These are phyloP conservation scores for Solanum etuberosum DNA, from an alignment of 257 asterid genomes.

Conservation along the genomic window DNA sequence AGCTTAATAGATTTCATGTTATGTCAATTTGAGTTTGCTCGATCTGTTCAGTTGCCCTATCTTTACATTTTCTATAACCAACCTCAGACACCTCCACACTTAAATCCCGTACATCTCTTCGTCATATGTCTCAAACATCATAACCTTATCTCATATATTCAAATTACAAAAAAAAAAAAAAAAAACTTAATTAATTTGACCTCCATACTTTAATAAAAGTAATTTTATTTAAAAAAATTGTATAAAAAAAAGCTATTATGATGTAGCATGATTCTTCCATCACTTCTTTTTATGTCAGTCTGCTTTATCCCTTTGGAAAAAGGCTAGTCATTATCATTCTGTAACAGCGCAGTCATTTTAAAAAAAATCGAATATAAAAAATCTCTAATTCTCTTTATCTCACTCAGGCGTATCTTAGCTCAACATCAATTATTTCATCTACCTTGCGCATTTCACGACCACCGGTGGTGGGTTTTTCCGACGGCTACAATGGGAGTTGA, in stretches of 20 bases:
- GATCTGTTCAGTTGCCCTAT: too few species aligned
- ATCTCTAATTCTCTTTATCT: neutral
- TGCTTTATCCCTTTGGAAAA: neutral
- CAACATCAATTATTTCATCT: conserved; percentile 24
- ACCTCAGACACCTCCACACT: too few species aligned
- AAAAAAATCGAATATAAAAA: neutral
- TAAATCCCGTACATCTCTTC: too few species aligned
- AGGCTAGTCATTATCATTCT: neutral
- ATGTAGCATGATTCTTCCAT: neutral
- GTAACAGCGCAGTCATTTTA: conserved; percentile 16
- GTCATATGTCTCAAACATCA: neutral
- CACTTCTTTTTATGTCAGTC: neutral
- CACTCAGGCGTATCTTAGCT: conserved; percentile 39
- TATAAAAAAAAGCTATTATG: neutral
- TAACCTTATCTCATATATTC: neutral
- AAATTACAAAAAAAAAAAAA: neutral
- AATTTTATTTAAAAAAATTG: neutral
- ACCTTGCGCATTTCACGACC: conserved; percentile 33
- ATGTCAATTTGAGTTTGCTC: too few species aligned
- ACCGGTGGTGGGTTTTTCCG: conserved; percentile 16
- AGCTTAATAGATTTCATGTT: too few species aligned
- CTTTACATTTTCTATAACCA: too few species aligned
- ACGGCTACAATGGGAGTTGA: conserved; percentile 53
- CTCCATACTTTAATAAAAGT: neutral
- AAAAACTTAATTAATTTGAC: neutral